Conservation (phyloP, 2,329 filamentous ascomycete species). For the Drechslerella coelobrocha region DNA sequence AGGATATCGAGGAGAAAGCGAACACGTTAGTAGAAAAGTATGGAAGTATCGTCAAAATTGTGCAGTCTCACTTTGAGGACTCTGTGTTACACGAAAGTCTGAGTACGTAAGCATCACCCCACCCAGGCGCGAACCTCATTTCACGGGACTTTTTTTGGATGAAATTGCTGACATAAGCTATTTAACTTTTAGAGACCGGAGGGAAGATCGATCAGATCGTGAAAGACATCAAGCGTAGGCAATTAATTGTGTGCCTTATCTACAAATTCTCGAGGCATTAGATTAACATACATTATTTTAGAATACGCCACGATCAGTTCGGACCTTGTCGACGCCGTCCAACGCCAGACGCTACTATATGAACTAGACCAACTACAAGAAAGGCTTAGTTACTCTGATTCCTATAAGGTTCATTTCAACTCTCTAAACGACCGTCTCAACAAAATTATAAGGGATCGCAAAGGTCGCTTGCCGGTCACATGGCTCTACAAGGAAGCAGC, state of each 20-base stretch:
- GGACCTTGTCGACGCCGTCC: conserved; percentile 18
- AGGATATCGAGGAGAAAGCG: conserved; percentile 21
- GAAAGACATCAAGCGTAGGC: conserved; percentile 22
- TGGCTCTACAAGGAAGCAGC: conserved; percentile 29
- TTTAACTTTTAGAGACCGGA: conserved; percentile 16
- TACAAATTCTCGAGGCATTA: neutral
- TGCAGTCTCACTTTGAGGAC: conserved; percentile 30
- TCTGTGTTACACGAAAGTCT: conserved; percentile 27
- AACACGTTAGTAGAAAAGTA: conserved; percentile 23
- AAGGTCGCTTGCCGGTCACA: conserved; percentile 1
- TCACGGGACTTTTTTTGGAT: neutral
- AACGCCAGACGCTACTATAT: conserved; percentile 8
- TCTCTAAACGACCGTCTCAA: conserved; percentile 19
- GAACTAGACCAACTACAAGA: conserved; percentile 20
- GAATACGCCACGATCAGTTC: conserved; percentile 20
- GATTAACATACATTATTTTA: neutral
- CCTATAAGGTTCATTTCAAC: conserved; percentile 20
- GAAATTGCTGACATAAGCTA: neutral
- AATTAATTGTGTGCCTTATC: neutral
- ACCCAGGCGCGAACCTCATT: neutral
- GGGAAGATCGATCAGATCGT: conserved; percentile 22
- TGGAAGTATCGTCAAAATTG: conserved; percentile 19
- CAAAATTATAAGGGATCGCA: conserved; percentile 27
- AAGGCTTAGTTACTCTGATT: conserved; percentile 14
- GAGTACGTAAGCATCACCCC: conserved; percentile 7